These are phyloP conservation scores for Penicillium verhagenii DNA, from an alignment of 495 filamentous ascomycete genomes.

Conservation along the genomic window DNA sequence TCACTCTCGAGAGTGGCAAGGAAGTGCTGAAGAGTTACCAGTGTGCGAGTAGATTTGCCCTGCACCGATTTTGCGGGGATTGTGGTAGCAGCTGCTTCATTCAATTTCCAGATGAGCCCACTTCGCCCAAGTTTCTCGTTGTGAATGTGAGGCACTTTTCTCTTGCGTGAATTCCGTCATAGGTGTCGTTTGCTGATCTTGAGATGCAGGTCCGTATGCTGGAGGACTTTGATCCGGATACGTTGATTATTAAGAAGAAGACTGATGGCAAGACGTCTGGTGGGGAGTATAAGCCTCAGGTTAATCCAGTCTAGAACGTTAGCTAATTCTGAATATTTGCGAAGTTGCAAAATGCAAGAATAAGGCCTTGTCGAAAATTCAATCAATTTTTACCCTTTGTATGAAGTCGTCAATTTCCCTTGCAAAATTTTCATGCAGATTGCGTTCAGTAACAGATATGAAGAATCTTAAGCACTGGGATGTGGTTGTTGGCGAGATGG, in stretches of 20 bases:
- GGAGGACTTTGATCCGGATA: conserved; percentile 4
- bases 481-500: too few relatives aligned
- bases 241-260: conserved; percentile 2
- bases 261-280: background rate
- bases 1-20: conserved; percentile 19
- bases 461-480: too few relatives aligned
- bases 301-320: too few relatives aligned
- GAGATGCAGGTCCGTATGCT: background rate
- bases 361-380: too few relatives aligned
- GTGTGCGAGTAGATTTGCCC: conserved; percentile 14
- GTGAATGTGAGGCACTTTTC: conserved; percentile 3
- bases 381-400: too few relatives aligned
- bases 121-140: background rate
- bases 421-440: too few relatives aligned
- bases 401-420: too few relatives aligned
- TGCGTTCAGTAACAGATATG: too few relatives aligned
- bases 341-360: too few relatives aligned
- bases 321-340: too few relatives aligned
- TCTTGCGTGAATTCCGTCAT: background rate
- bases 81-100: conserved; percentile 24
- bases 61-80: conserved; percentile 29
- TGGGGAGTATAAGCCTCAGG: background rate
- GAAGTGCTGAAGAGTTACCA: conserved; percentile 23
- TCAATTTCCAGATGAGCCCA: background rate
- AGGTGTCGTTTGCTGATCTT: background rate